Percentiles rank a stretch among this genome's conserved stretches.
phyloP scores from a whole-genome alignment of 108 stramenopile genomes.

The Nannochloropsis oceanica region DNA sequence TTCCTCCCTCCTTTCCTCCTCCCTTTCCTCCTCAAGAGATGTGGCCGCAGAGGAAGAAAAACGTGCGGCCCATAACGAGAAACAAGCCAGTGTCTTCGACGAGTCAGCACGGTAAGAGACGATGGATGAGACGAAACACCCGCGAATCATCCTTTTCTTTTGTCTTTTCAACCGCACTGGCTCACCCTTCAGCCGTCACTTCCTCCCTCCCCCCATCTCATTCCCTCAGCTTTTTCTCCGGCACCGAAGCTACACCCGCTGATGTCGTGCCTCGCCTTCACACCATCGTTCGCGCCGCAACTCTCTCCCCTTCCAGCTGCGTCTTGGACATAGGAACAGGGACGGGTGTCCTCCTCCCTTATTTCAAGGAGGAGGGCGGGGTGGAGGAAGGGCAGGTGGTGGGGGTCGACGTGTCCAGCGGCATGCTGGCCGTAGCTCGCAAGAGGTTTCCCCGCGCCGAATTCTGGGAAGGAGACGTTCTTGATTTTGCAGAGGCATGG shows the following conservation, averaged over 20 bases:
- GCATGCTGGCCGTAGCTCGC: background rate
- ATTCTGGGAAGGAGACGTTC: background rate
- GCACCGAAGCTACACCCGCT: background rate
- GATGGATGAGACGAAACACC: background rate
- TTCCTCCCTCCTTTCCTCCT: background rate
- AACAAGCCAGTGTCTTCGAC: background rate
- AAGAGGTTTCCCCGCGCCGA: background rate
- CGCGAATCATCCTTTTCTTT: background rate
- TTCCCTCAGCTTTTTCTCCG: background rate
- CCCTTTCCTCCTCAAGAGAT: background rate
- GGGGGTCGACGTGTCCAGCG: background rate
- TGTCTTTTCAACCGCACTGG: no score
- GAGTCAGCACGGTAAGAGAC: background rate
- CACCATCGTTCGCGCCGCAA: background rate
- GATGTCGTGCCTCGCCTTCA: background rate
- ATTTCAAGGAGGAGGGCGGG: background rate
- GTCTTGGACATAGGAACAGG: background rate
- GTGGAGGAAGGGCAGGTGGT: background rate
- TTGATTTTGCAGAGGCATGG: background rate
- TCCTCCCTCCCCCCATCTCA: background rate
- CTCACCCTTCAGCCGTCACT: no score
- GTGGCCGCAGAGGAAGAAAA: background rate
- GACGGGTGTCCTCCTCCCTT: background rate
- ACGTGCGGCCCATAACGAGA: background rate
- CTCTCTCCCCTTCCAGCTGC: background rate